Conservation (phyloP, 192 early-diverging fungal species). For the Paraglomus occultum region DNA sequence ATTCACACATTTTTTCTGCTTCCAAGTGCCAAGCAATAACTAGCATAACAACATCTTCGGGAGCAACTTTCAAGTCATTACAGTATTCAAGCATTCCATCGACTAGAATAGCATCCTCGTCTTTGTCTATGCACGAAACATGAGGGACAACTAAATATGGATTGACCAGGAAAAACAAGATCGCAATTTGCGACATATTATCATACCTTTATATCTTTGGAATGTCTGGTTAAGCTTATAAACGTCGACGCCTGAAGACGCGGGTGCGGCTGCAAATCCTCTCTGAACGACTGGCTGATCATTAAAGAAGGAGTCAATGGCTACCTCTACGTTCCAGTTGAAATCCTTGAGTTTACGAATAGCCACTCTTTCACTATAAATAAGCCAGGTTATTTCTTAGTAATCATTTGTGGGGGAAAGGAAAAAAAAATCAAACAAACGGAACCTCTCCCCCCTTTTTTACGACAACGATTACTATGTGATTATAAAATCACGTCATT, state of each 20-base stretch:
- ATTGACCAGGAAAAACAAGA: slow-evolving; percentile 5
- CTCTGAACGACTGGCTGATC: slow-evolving; percentile 27
- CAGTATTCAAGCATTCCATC: slow-evolving; percentile 74
- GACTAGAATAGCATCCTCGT: slow-evolving; percentile 62
- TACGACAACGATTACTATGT: too few species aligned
- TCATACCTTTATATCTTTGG: slow-evolving; percentile 71
- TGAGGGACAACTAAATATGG: neutral
- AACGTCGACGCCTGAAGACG: slow-evolving; percentile 31
- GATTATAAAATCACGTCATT: too few species aligned
- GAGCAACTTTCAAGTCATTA: slow-evolving; percentile 68
- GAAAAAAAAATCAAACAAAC: too few species aligned
- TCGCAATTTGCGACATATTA: neutral
- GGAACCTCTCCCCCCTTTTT: too few species aligned
- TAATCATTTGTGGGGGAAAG: neutral
- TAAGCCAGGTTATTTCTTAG: neutral
- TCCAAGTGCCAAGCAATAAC: slow-evolving; percentile 69
- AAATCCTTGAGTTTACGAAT: slow-evolving; percentile 48
- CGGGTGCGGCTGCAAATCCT: slow-evolving; percentile 13
- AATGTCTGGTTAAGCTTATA: slow-evolving; percentile 59
- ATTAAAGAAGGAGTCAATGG: slow-evolving; percentile 62
- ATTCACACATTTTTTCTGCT: slow-evolving; percentile 73
- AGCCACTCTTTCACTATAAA: slow-evolving; percentile 56
- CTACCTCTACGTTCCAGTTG: slow-evolving; percentile 68
- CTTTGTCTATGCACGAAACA: slow-evolving; percentile 44
- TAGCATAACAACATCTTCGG: slow-evolving; percentile 68